Evolutionary conservation across 2,329 filamentous ascomycete species (phyloP).

Genomic region (Helotiales sp.): DNA sequence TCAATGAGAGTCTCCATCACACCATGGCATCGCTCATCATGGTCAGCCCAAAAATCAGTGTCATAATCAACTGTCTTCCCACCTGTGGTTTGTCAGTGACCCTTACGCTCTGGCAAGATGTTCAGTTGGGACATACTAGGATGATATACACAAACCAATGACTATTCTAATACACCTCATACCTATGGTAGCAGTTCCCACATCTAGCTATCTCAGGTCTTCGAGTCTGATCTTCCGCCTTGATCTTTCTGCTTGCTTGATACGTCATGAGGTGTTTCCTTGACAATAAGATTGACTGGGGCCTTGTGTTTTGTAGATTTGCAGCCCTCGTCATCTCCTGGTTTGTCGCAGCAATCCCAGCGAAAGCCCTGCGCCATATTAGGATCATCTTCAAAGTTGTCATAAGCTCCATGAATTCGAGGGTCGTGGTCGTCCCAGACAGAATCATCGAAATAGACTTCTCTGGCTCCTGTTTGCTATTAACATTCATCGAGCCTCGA

Average conservation of each 20-base stretch:
- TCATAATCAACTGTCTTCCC: too few relatives aligned
- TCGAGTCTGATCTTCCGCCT: neutral
- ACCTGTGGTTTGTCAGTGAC: too few relatives aligned
- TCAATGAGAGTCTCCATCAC: too few relatives aligned
- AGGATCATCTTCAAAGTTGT: conserved; percentile 8
- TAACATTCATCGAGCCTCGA: neutral
- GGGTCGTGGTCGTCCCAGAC: conserved; percentile 19
- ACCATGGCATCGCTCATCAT: too few relatives aligned
- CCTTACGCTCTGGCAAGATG: too few relatives aligned
- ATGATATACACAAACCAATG: conserved; percentile 1
- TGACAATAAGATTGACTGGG: neutral
- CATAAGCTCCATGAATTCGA: conserved; percentile 6
- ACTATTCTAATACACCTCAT: conserved; percentile 1
- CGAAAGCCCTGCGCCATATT: conserved; percentile 11
- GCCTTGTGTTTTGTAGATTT: conserved; percentile 9
- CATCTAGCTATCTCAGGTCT: neutral
- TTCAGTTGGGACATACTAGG: conserved; percentile 6
- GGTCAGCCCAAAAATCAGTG: too few relatives aligned
- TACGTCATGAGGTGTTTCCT: too few relatives aligned
- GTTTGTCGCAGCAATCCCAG: conserved; percentile 14
- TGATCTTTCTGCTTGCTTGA: neutral
- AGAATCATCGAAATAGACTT: conserved; percentile 5
- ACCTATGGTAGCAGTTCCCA: neutral
- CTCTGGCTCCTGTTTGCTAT: conserved; percentile 4
- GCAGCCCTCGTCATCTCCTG: conserved; percentile 4